These are phyloP conservation scores for Apiospora hydei DNA, from an alignment of 2,329 filamentous ascomycete genomes.

Conservation along the genomic window DNA sequence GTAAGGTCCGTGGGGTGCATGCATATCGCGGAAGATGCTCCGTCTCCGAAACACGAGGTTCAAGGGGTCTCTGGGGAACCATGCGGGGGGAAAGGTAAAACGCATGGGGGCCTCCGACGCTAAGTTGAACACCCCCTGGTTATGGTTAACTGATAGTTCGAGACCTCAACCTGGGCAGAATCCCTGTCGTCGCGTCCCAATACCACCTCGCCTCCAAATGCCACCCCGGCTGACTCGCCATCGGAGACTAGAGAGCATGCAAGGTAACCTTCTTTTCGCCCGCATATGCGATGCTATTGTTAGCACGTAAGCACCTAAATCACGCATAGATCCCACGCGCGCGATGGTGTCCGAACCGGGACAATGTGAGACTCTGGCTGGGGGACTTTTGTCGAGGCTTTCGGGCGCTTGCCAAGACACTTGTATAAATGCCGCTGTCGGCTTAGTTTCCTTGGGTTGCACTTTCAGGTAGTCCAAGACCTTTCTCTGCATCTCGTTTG, in stretches of 20 bases:
- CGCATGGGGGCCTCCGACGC: neutral
- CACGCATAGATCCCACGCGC: neutral
- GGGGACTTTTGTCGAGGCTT: neutral
- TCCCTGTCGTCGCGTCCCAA: neutral
- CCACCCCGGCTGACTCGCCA: neutral
- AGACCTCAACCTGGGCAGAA: neutral
- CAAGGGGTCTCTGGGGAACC: neutral
- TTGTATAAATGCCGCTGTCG: neutral
- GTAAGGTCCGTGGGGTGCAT: no score
- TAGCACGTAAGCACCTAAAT: neutral
- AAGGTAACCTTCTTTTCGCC: conserved; percentile 14
- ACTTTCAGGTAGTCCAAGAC: conserved; percentile 10
- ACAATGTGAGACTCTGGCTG: no score
- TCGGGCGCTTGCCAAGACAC: neutral
- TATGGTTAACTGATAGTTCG: neutral
- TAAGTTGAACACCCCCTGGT: neutral
- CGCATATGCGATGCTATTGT: neutral
- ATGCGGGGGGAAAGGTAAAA: neutral
- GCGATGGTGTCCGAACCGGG: neutral
- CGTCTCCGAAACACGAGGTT: no score
- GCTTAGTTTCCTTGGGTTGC: neutral
- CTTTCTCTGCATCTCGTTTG: neutral
- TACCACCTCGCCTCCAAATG: neutral
- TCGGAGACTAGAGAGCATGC: neutral
- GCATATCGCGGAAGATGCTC: no score